phyloP scores from a whole-genome alignment of 1,284 basidiomycete genomes.

The Mycocalia duriaeana region DNA sequence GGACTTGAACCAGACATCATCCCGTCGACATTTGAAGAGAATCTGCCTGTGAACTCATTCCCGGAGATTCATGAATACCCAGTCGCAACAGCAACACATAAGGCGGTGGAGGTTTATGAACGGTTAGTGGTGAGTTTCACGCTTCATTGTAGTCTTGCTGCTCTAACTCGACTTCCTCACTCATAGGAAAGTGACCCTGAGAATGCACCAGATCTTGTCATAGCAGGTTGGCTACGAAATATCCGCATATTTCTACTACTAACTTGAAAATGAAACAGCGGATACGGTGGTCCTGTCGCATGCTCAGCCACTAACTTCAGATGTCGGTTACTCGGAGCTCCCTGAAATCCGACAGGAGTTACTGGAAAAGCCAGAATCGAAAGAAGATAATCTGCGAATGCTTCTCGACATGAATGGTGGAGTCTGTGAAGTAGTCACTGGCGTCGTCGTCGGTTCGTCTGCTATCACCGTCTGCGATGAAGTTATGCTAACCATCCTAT shows the following conservation, averaged over 20 bases:
- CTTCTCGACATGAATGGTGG: slow-evolving; percentile 82
- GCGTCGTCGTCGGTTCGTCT: slow-evolving; percentile 69
- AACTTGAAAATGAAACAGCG: slow-evolving; percentile 40
- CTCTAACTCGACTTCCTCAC: slow-evolving; percentile 1
- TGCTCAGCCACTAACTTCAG: slow-evolving; percentile 51
- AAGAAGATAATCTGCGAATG: slow-evolving; percentile 86
- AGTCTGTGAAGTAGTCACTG: slow-evolving; percentile 88
- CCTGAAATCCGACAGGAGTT: slow-evolving; percentile 58
- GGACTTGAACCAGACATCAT: slow-evolving; percentile 1
- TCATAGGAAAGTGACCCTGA: slow-evolving; percentile 60
- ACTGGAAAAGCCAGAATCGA: slow-evolving; percentile 82
- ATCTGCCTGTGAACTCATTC: slow-evolving; percentile 68
- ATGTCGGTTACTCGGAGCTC: slow-evolving; percentile 44
- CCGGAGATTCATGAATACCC: slow-evolving; percentile 88
- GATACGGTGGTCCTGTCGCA: slow-evolving; percentile 90
- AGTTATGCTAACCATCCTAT: slow-evolving; percentile 7
- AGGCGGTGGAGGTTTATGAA: slow-evolving; percentile 92
- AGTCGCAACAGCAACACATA: slow-evolving; percentile 87
- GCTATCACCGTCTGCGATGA: too few species aligned
- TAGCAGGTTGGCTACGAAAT: slow-evolving; percentile 57
- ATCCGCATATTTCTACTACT: neutral
- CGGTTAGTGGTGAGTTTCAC: slow-evolving; percentile 64
- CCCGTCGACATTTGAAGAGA: slow-evolving; percentile 80
- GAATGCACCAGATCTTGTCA: slow-evolving; percentile 43
- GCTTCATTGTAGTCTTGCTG: neutral